Evolutionary conservation across 2,329 filamentous ascomycete genomes (phyloP).

Genomic region (Ceratocystis alfenasii): DNA sequence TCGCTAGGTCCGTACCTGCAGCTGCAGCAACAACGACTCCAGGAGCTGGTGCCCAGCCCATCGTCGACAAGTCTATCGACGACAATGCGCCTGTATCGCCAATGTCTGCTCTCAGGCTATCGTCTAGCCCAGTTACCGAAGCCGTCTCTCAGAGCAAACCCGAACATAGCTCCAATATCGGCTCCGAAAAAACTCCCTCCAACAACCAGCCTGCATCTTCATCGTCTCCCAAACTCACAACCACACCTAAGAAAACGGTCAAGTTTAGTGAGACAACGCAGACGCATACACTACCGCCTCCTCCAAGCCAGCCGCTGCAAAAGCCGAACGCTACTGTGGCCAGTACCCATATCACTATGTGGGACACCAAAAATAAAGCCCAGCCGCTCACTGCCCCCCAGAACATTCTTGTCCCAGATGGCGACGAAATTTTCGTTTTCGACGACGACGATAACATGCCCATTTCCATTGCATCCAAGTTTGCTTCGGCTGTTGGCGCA

Average conservation of each 20-base stretch:
- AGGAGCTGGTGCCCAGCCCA: not conserved
- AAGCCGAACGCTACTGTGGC: not conserved
- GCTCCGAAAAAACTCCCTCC: too few species aligned
- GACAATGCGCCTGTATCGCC: not conserved
- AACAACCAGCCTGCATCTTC: not conserved
- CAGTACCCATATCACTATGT: not conserved
- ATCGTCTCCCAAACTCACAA: not conserved
- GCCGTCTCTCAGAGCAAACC: not conserved
- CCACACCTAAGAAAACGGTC: slow-evolving; percentile 18
- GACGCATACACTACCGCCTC: slow-evolving; percentile 12
- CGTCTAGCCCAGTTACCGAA: not conserved
- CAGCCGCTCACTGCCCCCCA: slow-evolving; percentile 22
- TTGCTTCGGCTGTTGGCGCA: slow-evolving; percentile 25
- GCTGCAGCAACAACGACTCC: not conserved
- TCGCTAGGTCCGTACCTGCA: not conserved
- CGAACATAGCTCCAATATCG: too few species aligned
- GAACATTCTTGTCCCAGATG: slow-evolving; percentile 15
- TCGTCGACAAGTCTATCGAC: not conserved
- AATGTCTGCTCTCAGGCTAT: not conserved
- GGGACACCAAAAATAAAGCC: slow-evolving; percentile 12
- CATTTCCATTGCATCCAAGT: slow-evolving; percentile 26
- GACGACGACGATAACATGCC: slow-evolving; percentile 31
- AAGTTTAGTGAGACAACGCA: slow-evolving; percentile 17
- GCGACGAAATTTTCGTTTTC: slow-evolving; percentile 38
- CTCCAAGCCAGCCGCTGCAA: not conserved